Evolutionary conservation across 345 rosid genomes (phyloP).

Genomic region (Hibiscus trionum): DNA sequence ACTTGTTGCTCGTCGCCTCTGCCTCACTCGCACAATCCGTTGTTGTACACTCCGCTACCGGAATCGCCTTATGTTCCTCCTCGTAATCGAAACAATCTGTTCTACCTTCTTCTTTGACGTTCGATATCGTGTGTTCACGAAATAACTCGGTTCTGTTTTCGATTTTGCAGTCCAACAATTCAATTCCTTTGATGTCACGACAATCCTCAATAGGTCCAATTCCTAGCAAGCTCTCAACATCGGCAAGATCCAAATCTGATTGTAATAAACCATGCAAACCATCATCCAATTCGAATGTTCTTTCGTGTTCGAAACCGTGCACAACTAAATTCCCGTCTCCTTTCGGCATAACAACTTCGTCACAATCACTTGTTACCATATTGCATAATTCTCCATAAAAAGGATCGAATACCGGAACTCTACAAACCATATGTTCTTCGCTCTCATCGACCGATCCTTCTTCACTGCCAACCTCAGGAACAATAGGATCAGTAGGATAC

Average conservation of each 20-base stretch:
- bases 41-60: neutral
- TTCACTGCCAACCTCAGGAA: constrained; percentile 44
- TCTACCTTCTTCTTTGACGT: too few relatives aligned
- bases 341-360: neutral
- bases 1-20: neutral
- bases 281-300: constrained; percentile 21
- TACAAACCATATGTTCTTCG: constrained; percentile 32
- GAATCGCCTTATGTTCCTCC: neutral
- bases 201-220: constrained; percentile 20
- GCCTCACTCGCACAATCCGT: neutral
- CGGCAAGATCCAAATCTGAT: constrained; percentile 45
- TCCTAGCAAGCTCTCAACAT: constrained; percentile 41
- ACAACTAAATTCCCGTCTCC: constrained; percentile 13
- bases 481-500: constrained; percentile 26
- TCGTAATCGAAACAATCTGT: neutral
- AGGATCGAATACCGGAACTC: constrained; percentile 47
- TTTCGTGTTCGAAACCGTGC: constrained; percentile 16
- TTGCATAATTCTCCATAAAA: constrained; percentile 22
- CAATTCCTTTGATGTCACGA: constrained; percentile 16
- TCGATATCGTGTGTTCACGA: too few relatives aligned
- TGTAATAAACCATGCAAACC: constrained; percentile 26
- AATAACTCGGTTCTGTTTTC: too few relatives aligned
- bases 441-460: constrained; percentile 30
- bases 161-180: too few relatives aligned
- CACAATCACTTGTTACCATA: neutral